phyloP scores from a whole-genome alignment of 208 protist genomes.

The Angomonas deanei region DNA sequence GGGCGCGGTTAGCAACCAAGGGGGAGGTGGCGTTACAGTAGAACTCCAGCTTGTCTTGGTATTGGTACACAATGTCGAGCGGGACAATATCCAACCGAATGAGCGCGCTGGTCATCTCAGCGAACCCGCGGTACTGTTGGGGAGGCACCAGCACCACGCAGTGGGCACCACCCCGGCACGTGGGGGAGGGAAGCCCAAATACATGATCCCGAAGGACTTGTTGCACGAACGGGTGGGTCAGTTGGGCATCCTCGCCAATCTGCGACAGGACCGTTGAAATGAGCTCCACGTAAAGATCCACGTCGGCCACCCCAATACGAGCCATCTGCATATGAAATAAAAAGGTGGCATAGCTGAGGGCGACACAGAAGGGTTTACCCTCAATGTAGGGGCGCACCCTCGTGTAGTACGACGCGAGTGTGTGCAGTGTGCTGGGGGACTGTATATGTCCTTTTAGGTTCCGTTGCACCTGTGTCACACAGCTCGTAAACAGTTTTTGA shows the following conservation, averaged over 20 bases:
- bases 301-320: constrained; percentile 69
- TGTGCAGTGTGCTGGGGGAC: constrained; percentile 76
- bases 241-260: constrained; percentile 50
- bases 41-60: constrained; percentile 68
- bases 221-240: constrained; percentile 77
- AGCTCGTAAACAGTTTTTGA: constrained; percentile 62
- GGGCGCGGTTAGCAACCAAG: constrained; percentile 74
- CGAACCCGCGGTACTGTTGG: constrained; percentile 81
- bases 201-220: constrained; percentile 79
- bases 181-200: constrained; percentile 78
- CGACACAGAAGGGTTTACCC: constrained; percentile 80
- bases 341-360: constrained; percentile 84
- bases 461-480: constrained; percentile 76
- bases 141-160: constrained; percentile 75
- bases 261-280: constrained; percentile 58
- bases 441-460: constrained; percentile 64
- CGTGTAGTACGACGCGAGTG: constrained; percentile 86
- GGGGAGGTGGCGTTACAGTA: constrained; percentile 67
- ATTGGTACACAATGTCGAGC: constrained; percentile 74
- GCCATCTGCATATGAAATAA: constrained; percentile 90
- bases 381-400: constrained; percentile 65
- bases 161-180: constrained; percentile 64
- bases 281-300: constrained; percentile 83
- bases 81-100: constrained; percentile 53
- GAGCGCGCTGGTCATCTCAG: constrained; percentile 53